phyloP scores from a whole-genome alignment of 352 stramenopile species.

The Phytophthora fragariae region DNA sequence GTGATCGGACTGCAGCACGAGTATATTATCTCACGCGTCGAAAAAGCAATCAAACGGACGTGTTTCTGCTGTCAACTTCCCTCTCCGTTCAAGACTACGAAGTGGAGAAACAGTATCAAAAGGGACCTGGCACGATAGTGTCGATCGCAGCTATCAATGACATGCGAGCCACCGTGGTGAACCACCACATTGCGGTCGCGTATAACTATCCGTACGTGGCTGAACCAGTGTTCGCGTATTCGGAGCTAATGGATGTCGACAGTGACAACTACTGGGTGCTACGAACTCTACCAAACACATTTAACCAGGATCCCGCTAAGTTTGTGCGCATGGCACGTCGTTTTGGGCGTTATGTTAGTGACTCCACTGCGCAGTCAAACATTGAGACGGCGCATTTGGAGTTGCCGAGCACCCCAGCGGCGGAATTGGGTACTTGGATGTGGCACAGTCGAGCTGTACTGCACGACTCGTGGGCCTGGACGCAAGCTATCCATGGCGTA shows the following conservation, averaged over 20 bases:
- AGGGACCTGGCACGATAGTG: conserved; percentile 11
- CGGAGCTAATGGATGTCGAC: conserved; percentile 1
- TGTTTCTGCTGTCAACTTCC: conserved; percentile 31
- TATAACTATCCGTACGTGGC: conserved; percentile 33
- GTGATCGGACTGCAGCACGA: conserved; percentile 12
- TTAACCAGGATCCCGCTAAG: conserved; percentile 15
- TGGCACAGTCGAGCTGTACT: conserved; percentile 37
- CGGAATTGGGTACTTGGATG: conserved; percentile 23
- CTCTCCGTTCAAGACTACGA: conserved; percentile 36
- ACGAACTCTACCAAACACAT: not conserved
- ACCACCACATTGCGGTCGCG: conserved; percentile 27
- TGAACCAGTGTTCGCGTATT: conserved; percentile 13
- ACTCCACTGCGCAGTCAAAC: conserved; percentile 43
- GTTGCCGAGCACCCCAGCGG: conserved; percentile 22
- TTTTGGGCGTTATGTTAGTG: conserved; percentile 36
- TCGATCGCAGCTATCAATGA: conserved; percentile 28
- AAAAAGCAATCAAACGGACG: conserved; percentile 11
- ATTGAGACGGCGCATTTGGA: conserved; percentile 31
- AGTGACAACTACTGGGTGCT: conserved; percentile 12
- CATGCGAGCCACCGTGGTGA: conserved; percentile 5
- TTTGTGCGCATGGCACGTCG: conserved; percentile 26
- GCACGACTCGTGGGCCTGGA: conserved; percentile 51
- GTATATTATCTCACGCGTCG: conserved; percentile 33
- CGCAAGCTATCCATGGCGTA: conserved; percentile 34
- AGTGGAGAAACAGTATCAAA: conserved; percentile 19